These are phyloP conservation scores for Fraxinus floribunda DNA, from an alignment of 305 asterid species.

Conservation along the genomic window DNA sequence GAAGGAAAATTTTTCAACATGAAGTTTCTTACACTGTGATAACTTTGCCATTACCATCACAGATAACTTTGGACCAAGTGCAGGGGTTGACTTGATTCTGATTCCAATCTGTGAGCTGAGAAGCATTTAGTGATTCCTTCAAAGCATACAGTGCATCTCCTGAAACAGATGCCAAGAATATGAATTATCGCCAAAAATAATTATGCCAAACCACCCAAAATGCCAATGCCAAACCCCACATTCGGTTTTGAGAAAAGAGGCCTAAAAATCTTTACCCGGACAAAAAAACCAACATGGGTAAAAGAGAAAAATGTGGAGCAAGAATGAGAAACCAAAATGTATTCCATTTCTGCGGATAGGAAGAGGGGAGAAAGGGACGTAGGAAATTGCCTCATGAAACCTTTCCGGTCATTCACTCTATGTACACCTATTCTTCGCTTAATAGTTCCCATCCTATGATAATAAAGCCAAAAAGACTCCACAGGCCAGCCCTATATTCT, in stretches of 20 bases:
- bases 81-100: slow-evolving; percentile 82
- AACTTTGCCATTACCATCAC: slow-evolving; percentile 58
- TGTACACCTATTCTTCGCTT: not conserved
- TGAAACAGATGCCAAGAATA: slow-evolving; percentile 24
- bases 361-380: not conserved
- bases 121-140: slow-evolving; percentile 66
- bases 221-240: not conserved
- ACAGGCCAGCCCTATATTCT: not conserved
- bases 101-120: slow-evolving; percentile 87
- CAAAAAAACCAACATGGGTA: not conserved
- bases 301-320: not conserved
- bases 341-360: not conserved
- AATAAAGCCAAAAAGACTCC: not conserved
- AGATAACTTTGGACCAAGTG: slow-evolving; percentile 83
- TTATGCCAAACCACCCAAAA: not conserved
- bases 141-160: slow-evolving; percentile 76
- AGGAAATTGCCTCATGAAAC: not conserved
- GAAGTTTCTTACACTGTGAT: slow-evolving; percentile 61
- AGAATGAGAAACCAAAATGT: not conserved
- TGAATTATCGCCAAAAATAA: slow-evolving; percentile 3
- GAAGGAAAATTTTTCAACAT: not conserved
- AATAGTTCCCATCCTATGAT: not conserved
- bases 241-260: not conserved
- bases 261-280: not conserved
- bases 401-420: not conserved